Percentiles rank a stretch among this genome's conserved stretches.
Conservation (phyloP, 2,329 filamentous ascomycete species). For the Ilyonectria sp. region DNA sequence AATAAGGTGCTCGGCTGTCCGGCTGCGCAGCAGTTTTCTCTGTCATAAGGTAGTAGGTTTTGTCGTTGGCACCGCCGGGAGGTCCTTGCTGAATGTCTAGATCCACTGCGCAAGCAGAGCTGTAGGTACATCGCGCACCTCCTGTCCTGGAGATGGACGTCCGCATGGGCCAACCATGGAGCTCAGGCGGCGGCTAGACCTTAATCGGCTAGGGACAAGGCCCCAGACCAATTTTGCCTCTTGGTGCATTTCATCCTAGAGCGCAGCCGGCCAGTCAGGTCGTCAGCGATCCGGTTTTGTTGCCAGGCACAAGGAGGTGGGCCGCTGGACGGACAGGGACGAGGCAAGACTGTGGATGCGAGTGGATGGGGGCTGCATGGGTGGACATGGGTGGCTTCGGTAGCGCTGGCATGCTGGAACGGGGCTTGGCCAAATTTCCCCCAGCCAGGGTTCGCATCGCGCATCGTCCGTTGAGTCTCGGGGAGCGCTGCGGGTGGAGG, state of each 20-base stretch:
- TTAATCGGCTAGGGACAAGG: conserved; percentile 7
- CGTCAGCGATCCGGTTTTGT: conserved; percentile 13
- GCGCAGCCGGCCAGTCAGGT: conserved; percentile 20
- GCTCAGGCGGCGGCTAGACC: conserved; percentile 16
- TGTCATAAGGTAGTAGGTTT: background rate
- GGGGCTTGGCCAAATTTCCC: conserved; percentile 31
- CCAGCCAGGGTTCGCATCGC: conserved; percentile 28
- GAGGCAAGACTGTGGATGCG: conserved; percentile 9
- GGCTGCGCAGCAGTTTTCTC: background rate
- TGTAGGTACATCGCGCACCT: background rate
- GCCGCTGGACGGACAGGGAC: conserved; percentile 2
- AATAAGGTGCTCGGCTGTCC: background rate
- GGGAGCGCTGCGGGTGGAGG: conserved; percentile 3
- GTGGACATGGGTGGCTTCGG: conserved; percentile 13
- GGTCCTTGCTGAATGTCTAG: background rate
- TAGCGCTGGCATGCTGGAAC: conserved; percentile 29
- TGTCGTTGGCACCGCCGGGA: background rate
- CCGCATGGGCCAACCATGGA: conserved; percentile 24
- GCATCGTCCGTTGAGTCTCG: conserved; percentile 24
- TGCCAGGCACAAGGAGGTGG: conserved; percentile 29
- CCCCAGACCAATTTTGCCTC: conserved; percentile 17
- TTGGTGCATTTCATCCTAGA: conserved; percentile 28
- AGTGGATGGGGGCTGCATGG: conserved; percentile 2
- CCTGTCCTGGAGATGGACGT: conserved; percentile 12
- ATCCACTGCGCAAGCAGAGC: background rate